These are phyloP conservation scores for Pestalotiopsis sp. DNA, from an alignment of 2,329 filamentous ascomycete genomes.

Conservation along the genomic window DNA sequence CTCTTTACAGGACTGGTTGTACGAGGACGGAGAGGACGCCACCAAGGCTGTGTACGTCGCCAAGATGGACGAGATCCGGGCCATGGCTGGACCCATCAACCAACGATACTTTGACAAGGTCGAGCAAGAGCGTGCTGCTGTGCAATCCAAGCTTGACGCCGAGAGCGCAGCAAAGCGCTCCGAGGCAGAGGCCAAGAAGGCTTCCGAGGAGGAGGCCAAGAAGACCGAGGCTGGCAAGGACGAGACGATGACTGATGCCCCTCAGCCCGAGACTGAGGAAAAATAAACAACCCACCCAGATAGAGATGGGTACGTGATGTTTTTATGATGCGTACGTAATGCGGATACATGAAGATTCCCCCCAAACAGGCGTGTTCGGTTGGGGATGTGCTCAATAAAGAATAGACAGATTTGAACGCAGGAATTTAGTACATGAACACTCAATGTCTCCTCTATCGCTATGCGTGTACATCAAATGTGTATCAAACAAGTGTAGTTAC, in stretches of 20 bases:
- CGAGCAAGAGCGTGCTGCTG: constrained; percentile 80
- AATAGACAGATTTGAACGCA: constrained; percentile 17
- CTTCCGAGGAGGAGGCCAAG: constrained; percentile 55
- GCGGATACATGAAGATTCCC: constrained; percentile 11
- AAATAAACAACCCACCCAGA: constrained; percentile 4
- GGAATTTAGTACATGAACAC: constrained; percentile 4
- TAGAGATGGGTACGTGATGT: background rate
- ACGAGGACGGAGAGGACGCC: constrained; percentile 94
- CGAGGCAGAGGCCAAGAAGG: constrained; percentile 76
- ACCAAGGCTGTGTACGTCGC: constrained; percentile 91
- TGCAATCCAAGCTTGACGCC: constrained; percentile 77
- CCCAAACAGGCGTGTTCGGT: constrained; percentile 11
- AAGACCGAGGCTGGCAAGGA: constrained; percentile 55
- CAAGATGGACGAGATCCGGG: constrained; percentile 95
- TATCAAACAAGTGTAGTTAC: background rate
- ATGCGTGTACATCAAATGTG: background rate
- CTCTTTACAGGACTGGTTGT: constrained; percentile 85
- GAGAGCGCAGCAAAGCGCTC: constrained; percentile 71
- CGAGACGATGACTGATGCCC: constrained; percentile 65
- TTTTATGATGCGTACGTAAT: constrained; percentile 10
- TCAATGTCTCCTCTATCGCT: background rate
- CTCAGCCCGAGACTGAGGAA: constrained; percentile 52
- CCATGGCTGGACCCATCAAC: constrained; percentile 86
- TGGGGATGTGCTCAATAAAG: constrained; percentile 14
- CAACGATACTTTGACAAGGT: constrained; percentile 96